Base-by-base conservation (phyloP, 768 basidiomycete genomes). In the Rhizopogon vinicolor region DNA sequence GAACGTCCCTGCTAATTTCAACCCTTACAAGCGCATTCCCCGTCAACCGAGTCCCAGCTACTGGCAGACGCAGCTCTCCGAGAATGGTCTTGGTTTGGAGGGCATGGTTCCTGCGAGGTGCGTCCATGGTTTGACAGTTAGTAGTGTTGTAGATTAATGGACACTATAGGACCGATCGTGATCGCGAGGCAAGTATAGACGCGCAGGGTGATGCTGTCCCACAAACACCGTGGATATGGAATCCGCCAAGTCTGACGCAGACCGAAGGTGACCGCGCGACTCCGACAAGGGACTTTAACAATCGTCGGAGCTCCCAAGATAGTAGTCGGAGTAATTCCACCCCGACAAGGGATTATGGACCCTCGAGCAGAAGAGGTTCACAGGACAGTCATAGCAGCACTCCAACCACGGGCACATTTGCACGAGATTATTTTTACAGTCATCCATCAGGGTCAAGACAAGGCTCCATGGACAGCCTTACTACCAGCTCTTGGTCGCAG, bases 141-240 rank as follows among this genome's bases (percentile, higher is more conserved):
- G 22, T 43, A 2, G 44, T 50, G n/a, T 40, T 42, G 48, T 40
- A 41, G 51, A 48, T 49, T 61, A 59, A 70, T n/a, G 39, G 51
- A 42, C 39, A 1, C 40, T 52, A 48, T 54, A 41, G 48, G 13
- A 19, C 49, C 13, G 52, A 49, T 56, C 2, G 39, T 68, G 68
- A 49, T 60, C 55, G 54, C 42, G 56, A 49, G 9, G 42, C 52
- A 33, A 44, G 59, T 75, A 78, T 35, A 60, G 74, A 63, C 62
- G 78, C 58, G 59, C 66, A 46, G 67, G 71, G 55, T 10, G 71
- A 73, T 18, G 71, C 71, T 16, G 71, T 69, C 14, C 70, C 74
- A 6, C 74, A 78, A 13, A 89, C 88, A 0, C 88, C 88, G 7
- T 90, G 87, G 87, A 77, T 88, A 54, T 90, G 88, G 88, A 83